These are phyloP conservation scores for Phytophthora litchii DNA, from an alignment of 352 stramenopile species.

Conservation along the genomic window DNA sequence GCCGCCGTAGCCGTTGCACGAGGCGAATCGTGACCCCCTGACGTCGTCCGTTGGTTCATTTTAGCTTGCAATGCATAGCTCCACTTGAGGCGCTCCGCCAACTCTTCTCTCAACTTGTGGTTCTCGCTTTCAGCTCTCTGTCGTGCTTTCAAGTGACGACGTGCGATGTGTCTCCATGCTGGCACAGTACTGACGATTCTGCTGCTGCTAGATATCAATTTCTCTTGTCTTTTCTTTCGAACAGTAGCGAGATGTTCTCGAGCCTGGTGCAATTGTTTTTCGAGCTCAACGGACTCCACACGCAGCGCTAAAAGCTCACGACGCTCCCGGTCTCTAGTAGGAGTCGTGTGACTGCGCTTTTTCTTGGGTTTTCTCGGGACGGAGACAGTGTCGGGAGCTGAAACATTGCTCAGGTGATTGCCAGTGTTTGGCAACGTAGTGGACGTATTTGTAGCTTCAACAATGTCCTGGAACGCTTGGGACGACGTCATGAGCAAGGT, in stretches of 20 bases:
- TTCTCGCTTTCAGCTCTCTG: conserved; percentile 33
- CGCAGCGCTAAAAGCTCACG: conserved; percentile 36
- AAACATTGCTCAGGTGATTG: background rate
- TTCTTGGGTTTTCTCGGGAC: conserved; percentile 25
- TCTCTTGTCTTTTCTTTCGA: conserved; percentile 7
- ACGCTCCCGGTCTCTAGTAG: conserved; percentile 39
- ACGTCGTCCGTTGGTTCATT: conserved; percentile 7
- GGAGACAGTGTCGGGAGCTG: conserved; percentile 1
- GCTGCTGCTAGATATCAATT: conserved; percentile 14
- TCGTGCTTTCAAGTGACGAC: conserved; percentile 24
- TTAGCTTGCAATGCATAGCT: conserved; percentile 23
- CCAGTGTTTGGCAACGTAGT: background rate
- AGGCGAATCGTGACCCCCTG: conserved; percentile 1
- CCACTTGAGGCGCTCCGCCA: conserved; percentile 30
- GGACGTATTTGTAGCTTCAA: conserved; percentile 4
- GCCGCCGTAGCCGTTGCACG: conserved; percentile 11
- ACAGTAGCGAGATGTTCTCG: conserved; percentile 13
- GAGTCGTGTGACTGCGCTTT: conserved; percentile 38
- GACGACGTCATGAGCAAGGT: conserved; percentile 6
- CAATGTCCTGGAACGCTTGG: background rate
- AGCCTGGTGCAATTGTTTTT: conserved; percentile 19
- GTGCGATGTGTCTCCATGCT: conserved; percentile 40
- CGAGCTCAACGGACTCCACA: conserved; percentile 27
- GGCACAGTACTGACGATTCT: conserved; percentile 30
- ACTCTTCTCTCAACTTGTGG: conserved; percentile 16